Conservation (phyloP, 345 rosid species). For the Heritiera fomes region DNA sequence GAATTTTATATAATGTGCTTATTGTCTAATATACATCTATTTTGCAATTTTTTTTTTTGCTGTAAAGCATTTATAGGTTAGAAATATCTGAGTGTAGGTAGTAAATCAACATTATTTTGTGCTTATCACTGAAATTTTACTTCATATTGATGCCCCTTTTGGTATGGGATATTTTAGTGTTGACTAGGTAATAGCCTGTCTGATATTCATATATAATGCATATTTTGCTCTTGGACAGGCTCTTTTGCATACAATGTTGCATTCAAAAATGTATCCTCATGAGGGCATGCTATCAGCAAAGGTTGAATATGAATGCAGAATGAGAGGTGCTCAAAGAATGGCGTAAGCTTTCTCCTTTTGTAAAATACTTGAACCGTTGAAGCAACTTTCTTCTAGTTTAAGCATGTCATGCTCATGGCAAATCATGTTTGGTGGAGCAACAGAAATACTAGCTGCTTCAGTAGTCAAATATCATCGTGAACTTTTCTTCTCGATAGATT, state of each 20-base stretch:
- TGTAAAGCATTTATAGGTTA: not conserved
- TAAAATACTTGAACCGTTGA: not conserved
- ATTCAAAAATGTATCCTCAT: constrained; percentile 71
- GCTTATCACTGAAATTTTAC: not conserved
- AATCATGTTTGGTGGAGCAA: constrained; percentile 11
- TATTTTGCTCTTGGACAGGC: constrained; percentile 48
- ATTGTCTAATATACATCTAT: not conserved
- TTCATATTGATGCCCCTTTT: not conserved
- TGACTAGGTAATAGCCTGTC: not conserved
- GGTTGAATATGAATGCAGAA: constrained; percentile 88
- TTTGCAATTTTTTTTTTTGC: not conserved
- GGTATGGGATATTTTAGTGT: constrained; percentile 7
- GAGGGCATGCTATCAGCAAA: constrained; percentile 79
- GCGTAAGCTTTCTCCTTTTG: constrained; percentile 61
- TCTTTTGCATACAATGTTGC: constrained; percentile 87
- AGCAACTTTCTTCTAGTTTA: no score
- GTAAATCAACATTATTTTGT: not conserved
- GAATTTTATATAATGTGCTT: not conserved
- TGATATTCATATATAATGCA: not conserved
- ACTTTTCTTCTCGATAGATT: not conserved
- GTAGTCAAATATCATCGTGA: constrained; percentile 2
- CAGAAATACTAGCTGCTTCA: not conserved
- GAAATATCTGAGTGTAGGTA: not conserved
- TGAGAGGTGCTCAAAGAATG: constrained; percentile 97
- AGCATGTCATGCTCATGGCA: not conserved